Percentiles rank a stretch among this genome's conserved stretches.
These are phyloP conservation scores for Agrocybe pediades DNA, from an alignment of 768 basidiomycete species.

Conservation along the genomic window DNA sequence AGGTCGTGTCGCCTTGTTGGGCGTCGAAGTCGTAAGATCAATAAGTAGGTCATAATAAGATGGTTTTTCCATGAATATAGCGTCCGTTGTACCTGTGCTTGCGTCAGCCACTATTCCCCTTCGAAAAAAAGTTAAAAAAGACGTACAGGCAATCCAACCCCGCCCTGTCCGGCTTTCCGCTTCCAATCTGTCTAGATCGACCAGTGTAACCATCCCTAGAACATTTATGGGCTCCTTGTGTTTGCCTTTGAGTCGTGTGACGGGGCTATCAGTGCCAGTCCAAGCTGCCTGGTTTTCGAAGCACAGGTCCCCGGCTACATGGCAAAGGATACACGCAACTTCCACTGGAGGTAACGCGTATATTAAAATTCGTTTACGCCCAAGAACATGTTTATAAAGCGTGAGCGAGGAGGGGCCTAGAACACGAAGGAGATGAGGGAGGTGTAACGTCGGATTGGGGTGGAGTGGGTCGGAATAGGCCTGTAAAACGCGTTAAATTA, in stretches of 20 bases:
- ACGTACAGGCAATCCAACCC: constrained; percentile 83
- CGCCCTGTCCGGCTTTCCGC: constrained; percentile 57
- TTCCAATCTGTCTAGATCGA: constrained; percentile 65
- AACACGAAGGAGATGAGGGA: constrained; percentile 75
- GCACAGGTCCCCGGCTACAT: constrained; percentile 59
- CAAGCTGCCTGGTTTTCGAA: constrained; percentile 43
- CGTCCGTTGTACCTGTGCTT: constrained; percentile 70
- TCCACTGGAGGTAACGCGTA: constrained; percentile 82
- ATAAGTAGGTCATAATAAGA: constrained; percentile 79
- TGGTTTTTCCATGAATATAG: constrained; percentile 82
- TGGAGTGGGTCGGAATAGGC: constrained; percentile 27
- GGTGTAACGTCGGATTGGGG: constrained; percentile 62
- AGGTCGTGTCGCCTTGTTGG: constrained; percentile 61
- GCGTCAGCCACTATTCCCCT: background rate
- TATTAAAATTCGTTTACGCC: constrained; percentile 74
- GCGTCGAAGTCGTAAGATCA: constrained; percentile 72
- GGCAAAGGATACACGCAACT: constrained; percentile 74
- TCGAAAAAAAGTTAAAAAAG: background rate
- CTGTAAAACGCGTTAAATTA: constrained; percentile 14
- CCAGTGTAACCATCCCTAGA: constrained; percentile 79
- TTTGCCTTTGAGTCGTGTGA: constrained; percentile 18
- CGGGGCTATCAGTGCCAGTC: constrained; percentile 17
- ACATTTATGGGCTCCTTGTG: constrained; percentile 62
- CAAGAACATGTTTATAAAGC: constrained; percentile 77
- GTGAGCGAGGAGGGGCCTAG: constrained; percentile 80